Evolutionary conservation across 2,329 filamentous ascomycete genomes (phyloP), one percentile per base, ranked within the genome.

Genomic region (Talaromyces amestolkiae): DNA sequence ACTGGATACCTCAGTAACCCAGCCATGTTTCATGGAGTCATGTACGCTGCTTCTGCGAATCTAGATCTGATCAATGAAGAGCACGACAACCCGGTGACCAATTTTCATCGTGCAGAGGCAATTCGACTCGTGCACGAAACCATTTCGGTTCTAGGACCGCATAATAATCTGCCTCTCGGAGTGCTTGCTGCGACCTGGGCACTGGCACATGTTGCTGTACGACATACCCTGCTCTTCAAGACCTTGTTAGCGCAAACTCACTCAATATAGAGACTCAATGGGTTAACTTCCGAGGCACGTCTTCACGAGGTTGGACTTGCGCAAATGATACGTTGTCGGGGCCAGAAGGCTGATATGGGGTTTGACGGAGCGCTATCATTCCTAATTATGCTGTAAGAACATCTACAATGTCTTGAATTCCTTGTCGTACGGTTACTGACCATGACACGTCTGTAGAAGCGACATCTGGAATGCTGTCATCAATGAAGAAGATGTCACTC

Each of bases 141-240:
- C 3, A 51, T 63, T 13, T 56, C 61, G 37, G 8, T 17, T 33
- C 47, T 63, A 45, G 15, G 54, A 31, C 31, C 61, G 24, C 37
- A 63, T 58, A 39, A 47, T 19, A n/a, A 58, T 1, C 35, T 58
- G 51, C 61, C 61, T 49, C 39, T 45, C n/a, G 43, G 37, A 49
- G 51, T 58, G n/a, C 61, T 63, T 49, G 61, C 61, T 33, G 53
- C 61, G 41, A 63, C 61, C 10, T 58, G 53, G 61, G 61, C 61
- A 49, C 37, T 63, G 13, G 61, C 37, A 47, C 61, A 63, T 58
- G 51, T 58, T 58, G 61, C 61, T 58, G 61, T 63, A 47, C 13
- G 61, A 35, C 19, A 19, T 7, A 8, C n/a, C 27, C 9, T 15
- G 17, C 19, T 10, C 31, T 17, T 45, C 15, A 22, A 5, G 13